Evolutionary conservation across 2,329 filamentous ascomycete species (phyloP).

Genomic region (Conoideocrella luteorostrata): DNA sequence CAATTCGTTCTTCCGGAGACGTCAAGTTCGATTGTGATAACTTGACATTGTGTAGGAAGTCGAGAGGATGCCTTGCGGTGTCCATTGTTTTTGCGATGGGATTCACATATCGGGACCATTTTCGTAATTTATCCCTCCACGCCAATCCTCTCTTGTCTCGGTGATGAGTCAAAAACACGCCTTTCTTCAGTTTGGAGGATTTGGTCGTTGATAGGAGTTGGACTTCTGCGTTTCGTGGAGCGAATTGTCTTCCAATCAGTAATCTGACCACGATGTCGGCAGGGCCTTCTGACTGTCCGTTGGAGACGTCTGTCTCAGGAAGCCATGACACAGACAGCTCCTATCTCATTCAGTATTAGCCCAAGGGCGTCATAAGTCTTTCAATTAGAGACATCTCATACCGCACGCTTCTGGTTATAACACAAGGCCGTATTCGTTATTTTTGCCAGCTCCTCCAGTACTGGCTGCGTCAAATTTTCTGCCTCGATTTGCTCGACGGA

Average conservation of each 20-base stretch:
- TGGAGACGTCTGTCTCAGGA: slow-evolving; percentile 14
- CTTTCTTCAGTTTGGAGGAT: slow-evolving; percentile 1
- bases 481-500: slow-evolving; percentile 16
- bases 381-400: slow-evolving; percentile 11
- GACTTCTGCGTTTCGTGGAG: slow-evolving; percentile 7
- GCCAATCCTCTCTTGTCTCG: slow-evolving; percentile 26
- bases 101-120: slow-evolving; percentile 24
- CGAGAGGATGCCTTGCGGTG: neutral
- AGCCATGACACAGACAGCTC: slow-evolving; percentile 38
- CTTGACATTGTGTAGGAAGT: neutral
- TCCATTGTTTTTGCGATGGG: slow-evolving; percentile 11
- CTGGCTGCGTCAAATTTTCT: slow-evolving; percentile 11
- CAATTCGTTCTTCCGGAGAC: neutral
- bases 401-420: slow-evolving; percentile 13
- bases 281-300: slow-evolving; percentile 28
- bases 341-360: slow-evolving; percentile 13
- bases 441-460: slow-evolving; percentile 23
- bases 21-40: neutral
- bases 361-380: too few species aligned
- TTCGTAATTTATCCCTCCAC: slow-evolving; percentile 26
- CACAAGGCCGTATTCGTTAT: slow-evolving; percentile 27
- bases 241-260: slow-evolving; percentile 24
- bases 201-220: slow-evolving; percentile 15
- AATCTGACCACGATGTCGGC: slow-evolving; percentile 41
- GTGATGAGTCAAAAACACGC: slow-evolving; percentile 17